Percentiles rank a stretch among this genome's conserved stretches.
phyloP scores from a whole-genome alignment of 495 filamentous ascomycete genomes.

The Lentithecium fluviatile region DNA sequence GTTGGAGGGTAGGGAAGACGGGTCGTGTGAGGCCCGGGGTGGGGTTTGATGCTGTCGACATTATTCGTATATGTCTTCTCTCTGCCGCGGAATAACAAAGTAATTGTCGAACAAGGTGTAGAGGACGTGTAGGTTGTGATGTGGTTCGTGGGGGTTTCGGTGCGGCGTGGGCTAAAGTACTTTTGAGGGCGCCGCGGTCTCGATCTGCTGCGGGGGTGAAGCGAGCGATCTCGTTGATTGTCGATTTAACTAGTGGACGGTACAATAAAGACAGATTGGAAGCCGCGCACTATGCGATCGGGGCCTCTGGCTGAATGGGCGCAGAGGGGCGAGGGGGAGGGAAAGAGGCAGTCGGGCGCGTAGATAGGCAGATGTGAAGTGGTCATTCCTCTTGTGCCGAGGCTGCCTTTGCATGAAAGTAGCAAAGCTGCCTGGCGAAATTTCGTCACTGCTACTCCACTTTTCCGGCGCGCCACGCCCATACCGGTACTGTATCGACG shows the following conservation, averaged over 20 bases:
- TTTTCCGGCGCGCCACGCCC: not conserved
- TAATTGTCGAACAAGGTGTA: not conserved
- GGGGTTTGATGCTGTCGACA: constrained; percentile 15
- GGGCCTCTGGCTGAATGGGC: not conserved
- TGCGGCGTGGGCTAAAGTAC: not conserved
- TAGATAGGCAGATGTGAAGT: constrained; percentile 12
- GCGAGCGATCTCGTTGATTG: constrained; percentile 8
- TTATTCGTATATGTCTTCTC: not conserved
- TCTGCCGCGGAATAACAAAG: not conserved
- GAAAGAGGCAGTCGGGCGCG: not conserved
- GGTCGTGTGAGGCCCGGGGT: constrained; percentile 21
- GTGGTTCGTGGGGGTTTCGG: not conserved
- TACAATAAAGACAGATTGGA: constrained; percentile 28
- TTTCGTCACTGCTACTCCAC: constrained; percentile 12
- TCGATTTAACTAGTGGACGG: not conserved
- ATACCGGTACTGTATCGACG: not conserved
- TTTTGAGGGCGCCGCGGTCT: not conserved
- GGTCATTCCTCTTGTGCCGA: not conserved
- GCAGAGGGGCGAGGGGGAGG: not conserved
- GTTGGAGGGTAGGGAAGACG: constrained; percentile 22
- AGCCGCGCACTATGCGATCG: not conserved
- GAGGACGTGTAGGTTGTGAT: not conserved
- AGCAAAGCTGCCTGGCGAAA: not conserved
- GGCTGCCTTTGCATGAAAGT: not conserved
- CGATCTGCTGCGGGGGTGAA: constrained; percentile 7